These are phyloP conservation scores for Termitomyces sp. DNA, from an alignment of 1,284 basidiomycete species.

Conservation along the genomic window DNA sequence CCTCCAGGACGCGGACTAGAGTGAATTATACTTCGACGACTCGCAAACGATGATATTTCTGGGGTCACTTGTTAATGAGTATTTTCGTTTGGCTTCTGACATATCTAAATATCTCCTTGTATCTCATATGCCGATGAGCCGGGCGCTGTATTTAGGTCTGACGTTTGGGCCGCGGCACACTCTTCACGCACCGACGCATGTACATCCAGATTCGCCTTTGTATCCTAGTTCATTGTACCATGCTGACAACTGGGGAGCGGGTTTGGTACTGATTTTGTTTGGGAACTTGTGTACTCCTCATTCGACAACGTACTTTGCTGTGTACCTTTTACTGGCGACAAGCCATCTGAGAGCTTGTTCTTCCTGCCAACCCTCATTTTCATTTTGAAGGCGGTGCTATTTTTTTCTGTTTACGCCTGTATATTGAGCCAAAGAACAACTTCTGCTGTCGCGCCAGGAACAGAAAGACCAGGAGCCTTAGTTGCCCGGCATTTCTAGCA, in stretches of 20 bases:
- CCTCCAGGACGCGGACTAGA: constrained; percentile 21
- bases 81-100: background rate
- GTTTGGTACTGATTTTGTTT: background rate
- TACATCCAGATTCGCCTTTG: background rate
- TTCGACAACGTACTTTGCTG: background rate
- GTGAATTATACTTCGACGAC: constrained; percentile 15
- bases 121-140: background rate
- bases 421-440: background rate
- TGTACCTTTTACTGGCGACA: background rate
- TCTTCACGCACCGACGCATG: background rate
- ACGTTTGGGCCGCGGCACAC: background rate
- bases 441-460: background rate
- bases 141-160: background rate
- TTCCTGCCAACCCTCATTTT: background rate
- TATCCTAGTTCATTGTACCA: background rate
- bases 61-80: background rate
- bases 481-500: background rate
- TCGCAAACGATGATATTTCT: constrained; percentile 24
- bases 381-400: background rate
- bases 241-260: background rate
- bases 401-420: background rate
- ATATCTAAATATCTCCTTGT: background rate
- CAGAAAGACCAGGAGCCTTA: background rate
- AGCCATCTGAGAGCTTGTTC: background rate
- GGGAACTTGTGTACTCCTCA: background rate